phyloP scores from a whole-genome alignment of 23 red algal genomes.

The Gracilaria vermiculophylla region DNA sequence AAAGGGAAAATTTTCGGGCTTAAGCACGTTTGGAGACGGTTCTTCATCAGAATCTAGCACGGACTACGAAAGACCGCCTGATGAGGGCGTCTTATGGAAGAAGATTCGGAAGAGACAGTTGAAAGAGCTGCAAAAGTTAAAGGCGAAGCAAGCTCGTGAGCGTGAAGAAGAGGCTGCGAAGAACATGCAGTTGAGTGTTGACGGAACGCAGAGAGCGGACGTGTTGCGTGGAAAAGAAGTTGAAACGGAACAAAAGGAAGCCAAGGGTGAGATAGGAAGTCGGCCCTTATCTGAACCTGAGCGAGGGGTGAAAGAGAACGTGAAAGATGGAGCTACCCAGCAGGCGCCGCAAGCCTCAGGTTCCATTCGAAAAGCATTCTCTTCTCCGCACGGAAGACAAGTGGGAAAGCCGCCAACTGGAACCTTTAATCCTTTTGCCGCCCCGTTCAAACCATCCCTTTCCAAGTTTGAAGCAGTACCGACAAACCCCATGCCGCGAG shows the following conservation, averaged over 20 bases:
- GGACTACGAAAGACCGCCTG: slow-evolving; percentile 4
- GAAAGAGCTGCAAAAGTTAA: not conserved
- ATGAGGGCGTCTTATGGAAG: not conserved
- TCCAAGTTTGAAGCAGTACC: not conserved
- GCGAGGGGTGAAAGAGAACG: not conserved
- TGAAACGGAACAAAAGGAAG: not conserved
- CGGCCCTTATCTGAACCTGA: not conserved
- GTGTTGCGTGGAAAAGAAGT: not conserved
- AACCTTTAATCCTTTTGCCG: not conserved
- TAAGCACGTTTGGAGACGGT: not conserved
- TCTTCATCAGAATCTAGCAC: not conserved
- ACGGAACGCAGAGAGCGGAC: too few species aligned
- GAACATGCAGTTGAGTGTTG: not conserved
- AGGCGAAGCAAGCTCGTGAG: not conserved
- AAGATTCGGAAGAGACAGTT: not conserved
- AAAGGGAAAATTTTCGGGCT: not conserved
- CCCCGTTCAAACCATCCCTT: not conserved
- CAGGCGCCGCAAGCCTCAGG: not conserved
- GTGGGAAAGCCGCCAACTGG: not conserved
- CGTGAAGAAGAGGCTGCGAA: not conserved
- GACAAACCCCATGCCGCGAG: not conserved
- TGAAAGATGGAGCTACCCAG: not conserved
- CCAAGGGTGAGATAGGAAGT: not conserved
- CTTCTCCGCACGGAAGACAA: not conserved
- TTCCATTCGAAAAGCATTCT: not conserved